Base-by-base conservation (phyloP, 768 basidiomycete species). In the Termitomyces sp. region DNA sequence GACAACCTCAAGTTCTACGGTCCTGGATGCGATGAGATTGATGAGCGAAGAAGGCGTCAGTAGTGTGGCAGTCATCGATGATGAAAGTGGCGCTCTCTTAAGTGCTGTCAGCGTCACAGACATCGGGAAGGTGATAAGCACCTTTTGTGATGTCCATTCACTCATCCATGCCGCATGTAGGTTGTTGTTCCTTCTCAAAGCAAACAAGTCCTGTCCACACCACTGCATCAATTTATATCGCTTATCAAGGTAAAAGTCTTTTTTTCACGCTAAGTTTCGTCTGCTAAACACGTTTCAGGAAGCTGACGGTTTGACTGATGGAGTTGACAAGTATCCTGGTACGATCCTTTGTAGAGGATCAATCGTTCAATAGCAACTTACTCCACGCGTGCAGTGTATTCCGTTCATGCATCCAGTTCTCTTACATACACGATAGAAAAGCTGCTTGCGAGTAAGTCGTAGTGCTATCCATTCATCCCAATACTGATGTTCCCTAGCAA, bases 31-130 rank as follows among this genome's bases (percentile, higher is more conserved):
- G 5, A 93, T 93, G 91, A 83, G 78, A 60, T 75, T 89, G 32
- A 92, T 93, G 91, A 91, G 89, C 65, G 89, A 91, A 61, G 82
- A 88, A 66, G 91, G 91, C 26, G 89, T 93, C 28, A 91, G 90
- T 67, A 91, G 88, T 64, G 78, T 92, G 48, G 91, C 91, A 16
- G 87, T 93, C 4, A 69, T 89, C 5, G 87, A 90, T 49, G 85
- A 87, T 50, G 84, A 83, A 33, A 77, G 70, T 3, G 84, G 87
- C 4, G 77, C 72, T 48, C 70, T 93, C 56, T 70, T 89, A 56
- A 89, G 91, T 60, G 88, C 89, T 2, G 85, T 92, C 40, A 91
- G 88, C 67, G 91, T 91, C 5, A 92, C 89, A 6, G 91, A 93
- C 68, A 77, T 93, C 40, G 89, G 89, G 56, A 87, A 84, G 79